Conservation (phyloP, 139 green algal genomes). For the Chlorella sorokiniana region DNA sequence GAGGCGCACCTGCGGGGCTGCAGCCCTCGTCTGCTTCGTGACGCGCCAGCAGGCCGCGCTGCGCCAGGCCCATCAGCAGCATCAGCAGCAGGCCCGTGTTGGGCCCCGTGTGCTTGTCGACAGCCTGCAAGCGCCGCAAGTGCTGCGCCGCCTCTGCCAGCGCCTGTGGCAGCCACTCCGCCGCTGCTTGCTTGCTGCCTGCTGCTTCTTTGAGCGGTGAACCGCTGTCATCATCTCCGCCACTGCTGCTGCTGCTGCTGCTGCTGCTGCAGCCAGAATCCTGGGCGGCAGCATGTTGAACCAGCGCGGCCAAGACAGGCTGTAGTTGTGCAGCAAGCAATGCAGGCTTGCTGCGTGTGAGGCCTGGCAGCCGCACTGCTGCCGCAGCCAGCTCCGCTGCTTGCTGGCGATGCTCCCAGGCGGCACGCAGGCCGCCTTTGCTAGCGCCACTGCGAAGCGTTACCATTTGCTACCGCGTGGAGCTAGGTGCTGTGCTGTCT, state of each 20-base stretch:
- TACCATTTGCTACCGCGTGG: background rate
- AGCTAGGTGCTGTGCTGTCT: background rate
- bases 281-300: too few species aligned
- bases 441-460: background rate
- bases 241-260: background rate
- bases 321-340: slow-evolving; percentile 16
- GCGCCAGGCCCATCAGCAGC: slow-evolving; percentile 9
- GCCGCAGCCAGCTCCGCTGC: background rate
- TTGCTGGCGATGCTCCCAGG: slow-evolving; percentile 36
- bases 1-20: too few species aligned
- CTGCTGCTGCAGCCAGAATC: background rate
- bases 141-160: slow-evolving; percentile 6
- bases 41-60: too few species aligned
- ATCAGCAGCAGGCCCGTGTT: slow-evolving; percentile 25
- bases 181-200: background rate
- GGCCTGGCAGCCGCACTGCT: background rate
- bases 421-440: slow-evolving; percentile 16
- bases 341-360: background rate
- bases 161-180: background rate
- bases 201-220: background rate
- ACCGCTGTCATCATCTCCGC: background rate
- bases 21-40: too few species aligned
- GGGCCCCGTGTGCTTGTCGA: background rate
- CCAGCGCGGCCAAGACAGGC: slow-evolving; percentile 8
- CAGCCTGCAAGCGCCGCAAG: background rate